Base-by-base conservation (phyloP, 2,329 filamentous ascomycete genomes). In the Didymellaceae sp. region DNA sequence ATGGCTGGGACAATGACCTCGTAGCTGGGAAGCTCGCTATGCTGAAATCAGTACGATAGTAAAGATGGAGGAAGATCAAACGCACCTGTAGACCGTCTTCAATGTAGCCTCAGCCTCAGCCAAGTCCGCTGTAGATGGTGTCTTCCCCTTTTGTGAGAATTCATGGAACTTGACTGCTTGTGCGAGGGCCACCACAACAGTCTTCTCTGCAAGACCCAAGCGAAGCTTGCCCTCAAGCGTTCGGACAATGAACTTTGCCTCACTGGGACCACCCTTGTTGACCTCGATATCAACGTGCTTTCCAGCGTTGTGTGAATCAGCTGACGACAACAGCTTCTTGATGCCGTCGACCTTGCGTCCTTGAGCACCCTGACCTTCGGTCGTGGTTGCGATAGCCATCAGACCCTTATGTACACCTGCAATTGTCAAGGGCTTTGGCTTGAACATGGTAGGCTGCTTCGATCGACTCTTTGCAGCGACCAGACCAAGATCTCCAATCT, bases 401-500 rank as follows among this genome's bases (percentile, higher is more conserved):
- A 99, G 75, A 1, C 90, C 90, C 67, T 94, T 87, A 65, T 95
- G 91, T 2, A 99, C 92, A 21, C 88, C 91, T 49, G 83, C 84
- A 1, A 99, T 82, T 0, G 92, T 97, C 62, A 99, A 78, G 21
- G 92, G 81, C 74, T 96, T 97, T 2, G 92, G 94, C 73, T 96
- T 96, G 80, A 97, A 97, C 91, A 99, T 97, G 17, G 94, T 97
- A 9, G 90, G 90, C 68, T 99, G 94, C 35, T 92, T 97, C 11
- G 89, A 90, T 73, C 93, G 86, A 76, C 91, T 97, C 78, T 97
- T 97, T 39, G 96, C 90, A 33, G 94, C 94, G 1, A 99, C 93
- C 25, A 97, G 79, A 9, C 94, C 94, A 9, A 99, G 81, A 72
- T 99, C 94, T 45, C 94, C 94, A 73, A 97, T 96, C 64, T 97